Evolutionary conservation across 257 asterid species (phyloP).

Genomic region (Echites panduratus): DNA sequence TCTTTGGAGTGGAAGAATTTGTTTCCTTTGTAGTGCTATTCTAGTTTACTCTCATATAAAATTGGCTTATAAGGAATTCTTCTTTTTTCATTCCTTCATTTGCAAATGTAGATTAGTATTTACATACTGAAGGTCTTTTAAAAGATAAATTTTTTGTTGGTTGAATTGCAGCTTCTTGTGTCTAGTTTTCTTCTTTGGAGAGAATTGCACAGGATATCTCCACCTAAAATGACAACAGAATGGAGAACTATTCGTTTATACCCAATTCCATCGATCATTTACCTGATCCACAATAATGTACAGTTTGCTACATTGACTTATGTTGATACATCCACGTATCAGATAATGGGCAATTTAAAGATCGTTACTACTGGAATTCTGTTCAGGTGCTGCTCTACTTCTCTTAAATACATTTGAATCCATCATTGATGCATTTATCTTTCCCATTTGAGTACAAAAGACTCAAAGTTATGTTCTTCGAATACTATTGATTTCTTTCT

Average conservation of each 20-base stretch:
- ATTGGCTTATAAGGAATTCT: no score
- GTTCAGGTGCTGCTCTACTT: slow-evolving; percentile 51
- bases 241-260: slow-evolving; percentile 73
- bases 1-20: neutral
- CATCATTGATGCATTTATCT: neutral
- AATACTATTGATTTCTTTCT: neutral
- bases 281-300: slow-evolving; percentile 93
- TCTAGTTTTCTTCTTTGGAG: slow-evolving; percentile 82
- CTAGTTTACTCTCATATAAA: neutral
- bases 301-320: slow-evolving; percentile 96
- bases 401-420: slow-evolving; percentile 8
- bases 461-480: neutral
- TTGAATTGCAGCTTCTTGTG: slow-evolving; percentile 66
- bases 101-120: neutral
- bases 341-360: slow-evolving; percentile 95
- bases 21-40: neutral
- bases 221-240: slow-evolving; percentile 88
- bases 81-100: neutral
- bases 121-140: neutral
- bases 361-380: slow-evolving; percentile 89
- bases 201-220: slow-evolving; percentile 51
- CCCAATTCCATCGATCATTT: slow-evolving; percentile 89
- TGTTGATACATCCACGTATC: slow-evolving; percentile 93
- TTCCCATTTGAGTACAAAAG: neutral
- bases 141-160: slow-evolving; percentile 6